Conservation (phyloP, 1,284 basidiomycete genomes). For the Crepidotus sp. region DNA sequence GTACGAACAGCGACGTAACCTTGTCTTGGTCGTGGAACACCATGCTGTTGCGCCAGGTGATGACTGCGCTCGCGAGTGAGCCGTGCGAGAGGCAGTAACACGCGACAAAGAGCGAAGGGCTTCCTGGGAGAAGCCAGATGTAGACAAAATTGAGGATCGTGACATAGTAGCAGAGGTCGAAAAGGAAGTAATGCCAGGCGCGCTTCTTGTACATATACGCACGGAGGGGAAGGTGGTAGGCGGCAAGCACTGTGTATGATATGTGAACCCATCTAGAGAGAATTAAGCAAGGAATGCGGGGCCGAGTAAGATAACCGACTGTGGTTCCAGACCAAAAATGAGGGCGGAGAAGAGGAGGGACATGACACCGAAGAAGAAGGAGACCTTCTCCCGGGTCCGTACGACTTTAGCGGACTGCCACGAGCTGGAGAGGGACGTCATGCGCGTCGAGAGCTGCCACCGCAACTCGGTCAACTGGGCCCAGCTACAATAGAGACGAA, state of each 20-base stretch:
- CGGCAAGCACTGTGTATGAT: constrained; percentile 64
- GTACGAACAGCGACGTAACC: constrained; percentile 85
- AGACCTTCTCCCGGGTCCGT: constrained; percentile 80
- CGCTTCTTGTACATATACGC: constrained; percentile 81
- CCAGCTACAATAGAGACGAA: background rate
- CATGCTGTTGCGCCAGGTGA: constrained; percentile 95
- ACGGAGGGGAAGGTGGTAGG: constrained; percentile 75
- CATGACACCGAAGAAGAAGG: constrained; percentile 90
- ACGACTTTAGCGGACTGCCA: constrained; percentile 91
- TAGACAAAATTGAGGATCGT: constrained; percentile 85
- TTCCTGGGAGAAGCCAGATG: constrained; percentile 77
- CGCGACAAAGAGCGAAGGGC: constrained; percentile 68
- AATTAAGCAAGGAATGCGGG: constrained; percentile 1
- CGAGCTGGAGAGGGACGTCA: constrained; percentile 60
- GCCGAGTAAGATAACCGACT: constrained; percentile 44
- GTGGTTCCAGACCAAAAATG: constrained; percentile 74
- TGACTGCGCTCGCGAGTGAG: constrained; percentile 84
- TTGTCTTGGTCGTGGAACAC: constrained; percentile 95
- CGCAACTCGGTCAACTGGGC: background rate
- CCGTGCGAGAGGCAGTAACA: constrained; percentile 87
- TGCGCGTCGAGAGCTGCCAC: constrained; percentile 60
- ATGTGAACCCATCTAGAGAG: constrained; percentile 63
- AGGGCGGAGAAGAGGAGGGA: constrained; percentile 76
- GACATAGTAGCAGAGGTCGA: constrained; percentile 87
- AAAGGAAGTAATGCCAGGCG: constrained; percentile 65